phyloP scores from a whole-genome alignment of 2,329 filamentous ascomycete species.

The Colletotrichum viniferum region DNA sequence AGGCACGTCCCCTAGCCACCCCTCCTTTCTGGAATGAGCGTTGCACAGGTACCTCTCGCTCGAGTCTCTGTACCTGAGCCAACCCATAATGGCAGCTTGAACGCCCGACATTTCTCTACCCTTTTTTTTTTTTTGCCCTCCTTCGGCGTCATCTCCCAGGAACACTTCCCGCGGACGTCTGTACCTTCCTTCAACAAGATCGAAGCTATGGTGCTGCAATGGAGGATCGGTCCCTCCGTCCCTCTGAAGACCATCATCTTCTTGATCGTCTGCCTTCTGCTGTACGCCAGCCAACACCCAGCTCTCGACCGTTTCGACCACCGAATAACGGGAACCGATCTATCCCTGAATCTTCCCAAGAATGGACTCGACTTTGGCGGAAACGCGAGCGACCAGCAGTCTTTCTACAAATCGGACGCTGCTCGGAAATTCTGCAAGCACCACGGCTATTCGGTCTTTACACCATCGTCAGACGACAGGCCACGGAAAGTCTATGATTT shows the following conservation, averaged over 20 bases:
- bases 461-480: constrained; percentile 24
- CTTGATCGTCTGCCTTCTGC: background rate
- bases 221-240: constrained; percentile 2
- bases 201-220: constrained; percentile 7
- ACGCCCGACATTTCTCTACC: background rate
- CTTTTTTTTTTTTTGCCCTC: background rate
- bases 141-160: background rate
- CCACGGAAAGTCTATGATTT: constrained; percentile 64
- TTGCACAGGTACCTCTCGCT: background rate
- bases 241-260: background rate
- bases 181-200: background rate
- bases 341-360: constrained; percentile 8
- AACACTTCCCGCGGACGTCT: background rate
- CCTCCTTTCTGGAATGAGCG: background rate
- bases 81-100: background rate
- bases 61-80: background rate
- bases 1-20: background rate
- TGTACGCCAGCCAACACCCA: constrained; percentile 16
- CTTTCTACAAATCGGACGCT: constrained; percentile 32
- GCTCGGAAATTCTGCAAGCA: constrained; percentile 33
- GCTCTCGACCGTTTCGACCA: constrained; percentile 19
- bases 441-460: constrained; percentile 36
- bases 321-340: constrained; percentile 6
- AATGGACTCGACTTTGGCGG: background rate
- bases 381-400: background rate